Evolutionary conservation across 2,329 filamentous ascomycete species (phyloP).

Genomic region (Aspergillus uvarum): DNA sequence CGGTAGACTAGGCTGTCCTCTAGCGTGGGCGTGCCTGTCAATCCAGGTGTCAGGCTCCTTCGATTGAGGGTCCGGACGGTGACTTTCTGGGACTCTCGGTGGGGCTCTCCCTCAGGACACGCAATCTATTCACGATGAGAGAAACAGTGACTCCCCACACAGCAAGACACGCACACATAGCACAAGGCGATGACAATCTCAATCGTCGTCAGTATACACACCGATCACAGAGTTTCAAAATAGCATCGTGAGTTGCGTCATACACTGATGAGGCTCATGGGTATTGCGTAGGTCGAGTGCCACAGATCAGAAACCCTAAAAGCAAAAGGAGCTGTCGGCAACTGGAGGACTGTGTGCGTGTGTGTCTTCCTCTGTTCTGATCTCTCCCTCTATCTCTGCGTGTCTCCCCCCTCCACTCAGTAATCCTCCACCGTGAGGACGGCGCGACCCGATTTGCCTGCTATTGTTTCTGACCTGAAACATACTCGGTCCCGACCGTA

Average conservation of each 20-base stretch:
- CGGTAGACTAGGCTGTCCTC: not conserved
- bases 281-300: not conserved
- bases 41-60: constrained; percentile 1
- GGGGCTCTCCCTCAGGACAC: constrained; percentile 8
- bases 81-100: constrained; percentile 1
- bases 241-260: not conserved
- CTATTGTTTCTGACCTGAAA: not conserved
- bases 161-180: not conserved
- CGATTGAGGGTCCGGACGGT: not conserved
- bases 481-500: not conserved
- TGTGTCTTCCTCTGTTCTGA: no score
- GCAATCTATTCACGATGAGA: constrained; percentile 1
- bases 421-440: not conserved
- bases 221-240: not conserved
- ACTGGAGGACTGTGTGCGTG: no score
- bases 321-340: not conserved
- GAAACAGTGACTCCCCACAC: not conserved
- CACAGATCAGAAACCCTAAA: not conserved
- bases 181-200: not conserved
- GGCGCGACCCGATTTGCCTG: not conserved
- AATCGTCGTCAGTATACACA: not conserved
- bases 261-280: not conserved
- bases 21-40: constrained; percentile 3
- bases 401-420: not conserved
- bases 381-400: not conserved